Evolutionary conservation across 352 stramenopile genomes (phyloP), one percentile per base, ranked within the genome.

Genomic region (Globisporangium mamillatum): DNA sequence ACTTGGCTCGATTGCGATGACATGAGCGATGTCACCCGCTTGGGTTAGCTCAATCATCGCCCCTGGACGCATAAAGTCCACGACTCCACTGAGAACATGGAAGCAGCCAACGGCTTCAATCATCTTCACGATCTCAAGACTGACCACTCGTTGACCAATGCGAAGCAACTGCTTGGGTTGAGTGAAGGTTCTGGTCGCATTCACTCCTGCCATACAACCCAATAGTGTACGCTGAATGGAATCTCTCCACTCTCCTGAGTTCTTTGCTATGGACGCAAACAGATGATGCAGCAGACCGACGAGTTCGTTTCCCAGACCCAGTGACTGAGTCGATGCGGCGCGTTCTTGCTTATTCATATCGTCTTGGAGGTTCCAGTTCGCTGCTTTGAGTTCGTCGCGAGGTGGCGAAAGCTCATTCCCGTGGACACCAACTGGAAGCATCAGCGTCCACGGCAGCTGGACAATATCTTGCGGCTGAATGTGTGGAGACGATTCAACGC

Each of bases 31-130:
- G 1, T 88, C 72, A 22, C 65, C 67, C 18, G 75, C 79, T 1
- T 75, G 63, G 22, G 36, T 29, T 22, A 88, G 66, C 57, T 82
- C 64, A 10, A 78, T 74, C 16, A 54, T 70, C 0, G 74, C 55
- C 6, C 79, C 77, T 9, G 72, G 69, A 20, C 79, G 76, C 5
- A 82, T 48, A 20, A 81, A 84, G 3, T 88, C 77, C 4, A 76
- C n/a, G n/a, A 55, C 52, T 32, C 76, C 79, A 10, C 68, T 60
- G 18, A 88, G 60, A 29, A 75, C 63, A 50, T 81, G 78, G 0
- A 84, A 57, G 27, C 68, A 77, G 1, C 74, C 79, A 5, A 74
- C n/a, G 4, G 61, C 38, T 46, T 88, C 79, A 4, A 79, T 44
- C 14, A 50, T 48, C 18, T 56, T 71, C 0, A 84, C n/a, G 29